These are phyloP conservation scores for Pseudogymnoascus sp. DNA, from an alignment of 2,329 filamentous ascomycete genomes.

Conservation along the genomic window DNA sequence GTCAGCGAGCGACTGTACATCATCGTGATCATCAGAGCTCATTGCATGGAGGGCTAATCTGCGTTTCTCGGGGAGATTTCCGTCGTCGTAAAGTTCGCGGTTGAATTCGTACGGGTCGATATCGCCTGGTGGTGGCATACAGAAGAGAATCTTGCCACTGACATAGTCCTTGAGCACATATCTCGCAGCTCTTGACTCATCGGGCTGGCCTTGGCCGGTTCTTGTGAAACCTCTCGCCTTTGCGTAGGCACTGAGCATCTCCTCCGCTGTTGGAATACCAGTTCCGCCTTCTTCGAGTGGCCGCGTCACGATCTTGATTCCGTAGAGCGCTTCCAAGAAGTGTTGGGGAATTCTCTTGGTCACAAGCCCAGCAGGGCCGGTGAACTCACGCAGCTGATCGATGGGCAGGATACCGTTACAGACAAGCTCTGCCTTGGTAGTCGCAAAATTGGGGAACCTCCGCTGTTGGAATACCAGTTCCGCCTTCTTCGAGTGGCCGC, in stretches of 20 bases:
- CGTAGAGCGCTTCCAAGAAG: conserved; percentile 90
- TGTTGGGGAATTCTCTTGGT: conserved; percentile 76
- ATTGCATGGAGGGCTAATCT: conserved; percentile 53
- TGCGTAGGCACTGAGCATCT: conserved; percentile 80
- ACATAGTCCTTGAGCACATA: conserved; percentile 96
- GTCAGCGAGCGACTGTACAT: conserved; percentile 33
- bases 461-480: conserved; percentile 76
- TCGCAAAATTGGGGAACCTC: conserved; percentile 98
- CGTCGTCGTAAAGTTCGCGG: conserved; percentile 74
- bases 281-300: conserved; percentile 89
- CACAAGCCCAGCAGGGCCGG: conserved; percentile 76
- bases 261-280: conserved; percentile 74
- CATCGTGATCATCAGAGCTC: conserved; percentile 26
- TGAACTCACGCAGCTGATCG: conserved; percentile 90
- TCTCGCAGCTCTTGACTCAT: conserved; percentile 84
- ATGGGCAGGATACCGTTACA: conserved; percentile 93
- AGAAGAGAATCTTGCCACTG: conserved; percentile 88
- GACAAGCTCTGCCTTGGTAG: conserved; percentile 91
- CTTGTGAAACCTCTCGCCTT: conserved; percentile 85
- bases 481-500: conserved; percentile 81
- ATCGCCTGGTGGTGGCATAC: conserved; percentile 72
- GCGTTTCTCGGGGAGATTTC: conserved; percentile 75
- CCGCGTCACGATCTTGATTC: conserved; percentile 76
- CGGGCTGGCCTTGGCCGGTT: conserved; percentile 80
- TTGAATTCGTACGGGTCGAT: conserved; percentile 77